Base-by-base conservation (phyloP, 495 filamentous ascomycete species). In the Aspergillus bridgeri region DNA sequence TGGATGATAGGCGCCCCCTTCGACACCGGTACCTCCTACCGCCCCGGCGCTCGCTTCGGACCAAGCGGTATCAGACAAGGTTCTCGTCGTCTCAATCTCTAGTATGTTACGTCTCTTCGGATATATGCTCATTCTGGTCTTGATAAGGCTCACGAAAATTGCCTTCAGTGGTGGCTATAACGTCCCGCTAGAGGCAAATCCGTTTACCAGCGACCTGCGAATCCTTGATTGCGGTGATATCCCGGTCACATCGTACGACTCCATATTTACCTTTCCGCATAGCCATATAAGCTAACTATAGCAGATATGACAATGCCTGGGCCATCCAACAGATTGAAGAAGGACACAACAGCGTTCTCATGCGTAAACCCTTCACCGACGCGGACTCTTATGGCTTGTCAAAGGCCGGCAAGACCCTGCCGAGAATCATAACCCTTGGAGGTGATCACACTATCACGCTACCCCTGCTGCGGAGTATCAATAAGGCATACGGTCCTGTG, bases 1-100 rank as follows among this genome's bases (percentile, higher is more conserved):
- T 15, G 20, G 18, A 18, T n/a, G 57, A 27, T 45, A 79, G 82
- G 83, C 19, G 82, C 83, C 42, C 84, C 83, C 17, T 86, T 86
- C 53, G 84, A 86, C 61, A 86, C 81, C 6, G 87, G 87, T 4
- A 89, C 86, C 18, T 88, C 86, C 0, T 91, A 91, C 70, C 76
- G 91, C 58, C 90, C 91, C 5, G 91, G 91, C 50, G 90, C 90
- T 33, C 82, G 91, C 29, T 96, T 92, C 62, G 91, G 91, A 2
- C 91, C 91, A 11, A 84, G 80, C 50, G 89, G 87, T 23, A 94
- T 94, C 64, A 81, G 91, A 69, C 83, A 91, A 80, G 89, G 89
- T 74, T 87, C 85, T 76, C 83, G 83, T 65, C 81, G 83, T 59
- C 79, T 86, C 62, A 86, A 86, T 69, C 79, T 86, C 50, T 86